phyloP scores from a whole-genome alignment of 148 eudicot species.

The Cornus controversa region DNA sequence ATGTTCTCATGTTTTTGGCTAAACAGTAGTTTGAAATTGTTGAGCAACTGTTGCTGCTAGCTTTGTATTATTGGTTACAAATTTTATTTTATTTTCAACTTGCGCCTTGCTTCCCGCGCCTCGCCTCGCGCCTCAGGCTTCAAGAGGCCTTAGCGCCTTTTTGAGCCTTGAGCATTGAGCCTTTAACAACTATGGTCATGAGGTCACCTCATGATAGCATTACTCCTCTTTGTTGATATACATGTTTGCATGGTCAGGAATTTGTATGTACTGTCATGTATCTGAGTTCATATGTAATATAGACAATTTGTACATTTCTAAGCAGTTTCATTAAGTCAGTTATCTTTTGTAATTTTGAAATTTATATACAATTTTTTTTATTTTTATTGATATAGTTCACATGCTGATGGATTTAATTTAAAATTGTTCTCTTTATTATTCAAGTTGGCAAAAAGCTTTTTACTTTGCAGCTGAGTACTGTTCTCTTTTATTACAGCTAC shows the following conservation, averaged over 20 bases:
- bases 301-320: not conserved
- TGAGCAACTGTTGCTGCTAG: too few species aligned
- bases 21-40: too few species aligned
- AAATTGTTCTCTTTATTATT: not conserved
- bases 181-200: too few species aligned
- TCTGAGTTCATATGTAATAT: not conserved
- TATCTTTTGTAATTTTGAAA: not conserved
- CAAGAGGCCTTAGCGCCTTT: too few species aligned
- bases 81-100: too few species aligned
- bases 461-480: conserved; percentile 18
- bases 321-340: not conserved
- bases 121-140: too few species aligned
- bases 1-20: too few species aligned
- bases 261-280: not conserved
- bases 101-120: too few species aligned
- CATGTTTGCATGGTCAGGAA: not conserved
- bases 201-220: too few species aligned
- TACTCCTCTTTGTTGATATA: not conserved
- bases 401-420: not conserved
- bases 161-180: too few species aligned
- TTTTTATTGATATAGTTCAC: not conserved
- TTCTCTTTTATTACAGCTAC: conserved; percentile 43
- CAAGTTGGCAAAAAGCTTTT: not conserved
- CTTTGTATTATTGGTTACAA: too few species aligned
- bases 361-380: not conserved